Evolutionary conservation across 129 eudicot genomes (phyloP).

Genomic region (Ambrosia artemisiifolia): DNA sequence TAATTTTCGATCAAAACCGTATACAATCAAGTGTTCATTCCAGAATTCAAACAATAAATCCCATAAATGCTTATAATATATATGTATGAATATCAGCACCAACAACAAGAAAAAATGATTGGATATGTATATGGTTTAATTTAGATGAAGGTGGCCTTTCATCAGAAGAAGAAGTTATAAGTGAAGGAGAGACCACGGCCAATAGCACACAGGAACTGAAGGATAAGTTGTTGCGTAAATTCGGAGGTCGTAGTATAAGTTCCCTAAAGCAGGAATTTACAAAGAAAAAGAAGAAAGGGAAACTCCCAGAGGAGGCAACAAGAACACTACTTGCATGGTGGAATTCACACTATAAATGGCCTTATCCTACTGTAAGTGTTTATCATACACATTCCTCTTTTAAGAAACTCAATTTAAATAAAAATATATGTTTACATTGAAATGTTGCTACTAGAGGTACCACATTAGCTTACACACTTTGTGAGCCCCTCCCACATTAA

Average conservation of each 20-base stretch:
- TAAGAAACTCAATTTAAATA: neutral
- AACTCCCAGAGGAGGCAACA: slow-evolving; percentile 83
- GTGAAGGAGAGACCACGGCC: slow-evolving; percentile 54
- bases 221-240: slow-evolving; percentile 59
- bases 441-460: too few relatives aligned
- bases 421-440: too few relatives aligned
- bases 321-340: slow-evolving; percentile 81
- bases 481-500: too few relatives aligned
- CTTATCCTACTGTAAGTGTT: slow-evolving; percentile 81
- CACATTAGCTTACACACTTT: too few relatives aligned
- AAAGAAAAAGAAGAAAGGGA: slow-evolving; percentile 81
- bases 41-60: too few relatives aligned
- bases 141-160: slow-evolving; percentile 37
- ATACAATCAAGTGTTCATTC: too few relatives aligned
- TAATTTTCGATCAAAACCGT: too few relatives aligned
- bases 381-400: neutral
- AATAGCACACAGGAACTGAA: slow-evolving; percentile 57
- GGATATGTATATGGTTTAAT: neutral
- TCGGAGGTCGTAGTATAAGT: slow-evolving; percentile 69
- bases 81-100: too few relatives aligned
- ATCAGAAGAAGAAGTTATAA: slow-evolving; percentile 59
- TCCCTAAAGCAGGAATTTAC: slow-evolving; percentile 58
- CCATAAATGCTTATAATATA: too few relatives aligned
- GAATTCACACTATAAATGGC: slow-evolving; percentile 84
- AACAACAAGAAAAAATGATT: neutral